These are phyloP conservation scores for Lodderomyces orthopsilosis DNA, from an alignment of 1,139 yeast genomes.

Conservation along the genomic window DNA sequence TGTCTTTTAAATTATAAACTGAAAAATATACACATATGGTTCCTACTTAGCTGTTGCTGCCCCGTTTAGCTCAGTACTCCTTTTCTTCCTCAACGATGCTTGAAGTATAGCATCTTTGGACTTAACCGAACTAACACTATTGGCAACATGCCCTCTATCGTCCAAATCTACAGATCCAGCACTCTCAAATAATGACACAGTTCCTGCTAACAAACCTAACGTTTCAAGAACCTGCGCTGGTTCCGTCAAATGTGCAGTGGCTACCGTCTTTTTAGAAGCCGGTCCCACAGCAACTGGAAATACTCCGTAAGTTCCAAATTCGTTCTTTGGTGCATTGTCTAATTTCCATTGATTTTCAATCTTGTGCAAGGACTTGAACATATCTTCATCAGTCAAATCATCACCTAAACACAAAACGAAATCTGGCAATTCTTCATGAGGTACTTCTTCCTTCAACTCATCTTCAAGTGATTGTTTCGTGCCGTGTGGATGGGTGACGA, in stretches of 20 bases:
- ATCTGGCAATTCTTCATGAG: constrained; percentile 53
- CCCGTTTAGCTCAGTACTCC: constrained; percentile 16
- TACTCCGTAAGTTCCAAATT: constrained; percentile 57
- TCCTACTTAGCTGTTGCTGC: neutral
- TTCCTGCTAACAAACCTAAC: constrained; percentile 73
- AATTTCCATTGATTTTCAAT: constrained; percentile 52
- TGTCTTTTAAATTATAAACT: neutral
- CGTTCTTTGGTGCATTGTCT: constrained; percentile 37
- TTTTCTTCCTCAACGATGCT: constrained; percentile 21
- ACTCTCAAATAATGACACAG: constrained; percentile 70
- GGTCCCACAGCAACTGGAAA: constrained; percentile 96
- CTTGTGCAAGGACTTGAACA: constrained; percentile 74
- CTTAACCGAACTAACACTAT: constrained; percentile 44
- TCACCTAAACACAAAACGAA: constrained; percentile 91
- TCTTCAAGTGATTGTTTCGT: constrained; percentile 30
- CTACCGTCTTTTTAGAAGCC: constrained; percentile 83
- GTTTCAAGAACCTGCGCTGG: constrained; percentile 86
- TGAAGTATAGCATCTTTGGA: constrained; percentile 36
- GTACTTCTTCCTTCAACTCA: constrained; percentile 4
- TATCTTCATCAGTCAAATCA: constrained; percentile 95
- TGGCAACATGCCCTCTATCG: constrained; percentile 64
- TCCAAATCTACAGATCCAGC: constrained; percentile 74
- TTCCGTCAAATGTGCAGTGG: constrained; percentile 83
- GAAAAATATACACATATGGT: neutral
- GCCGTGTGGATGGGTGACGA: constrained; percentile 65